phyloP scores from a whole-genome alignment of 352 stramenopile genomes.

The Phytopythium aichiense region DNA sequence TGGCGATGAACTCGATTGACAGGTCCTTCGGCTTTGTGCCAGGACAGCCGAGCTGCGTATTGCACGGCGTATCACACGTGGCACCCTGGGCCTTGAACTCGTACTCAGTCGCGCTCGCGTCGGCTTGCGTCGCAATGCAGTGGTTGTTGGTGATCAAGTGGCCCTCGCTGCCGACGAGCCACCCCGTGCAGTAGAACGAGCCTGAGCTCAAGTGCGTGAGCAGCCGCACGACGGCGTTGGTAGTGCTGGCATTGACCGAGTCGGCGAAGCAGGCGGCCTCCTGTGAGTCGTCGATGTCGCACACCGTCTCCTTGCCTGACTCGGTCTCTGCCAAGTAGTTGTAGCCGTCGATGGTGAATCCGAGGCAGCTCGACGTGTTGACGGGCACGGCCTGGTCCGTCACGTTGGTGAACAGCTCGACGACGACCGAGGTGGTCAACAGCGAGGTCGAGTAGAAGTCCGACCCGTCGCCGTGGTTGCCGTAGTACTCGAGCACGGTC shows the following conservation, averaged over 20 bases:
- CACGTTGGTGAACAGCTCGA: conserved; percentile 28
- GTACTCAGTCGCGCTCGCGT: conserved; percentile 60
- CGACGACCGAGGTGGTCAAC: conserved; percentile 28
- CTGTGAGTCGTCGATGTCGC: conserved; percentile 50
- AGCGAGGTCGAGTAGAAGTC: conserved; percentile 40
- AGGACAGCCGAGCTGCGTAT: conserved; percentile 21
- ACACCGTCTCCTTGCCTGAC: conserved; percentile 51
- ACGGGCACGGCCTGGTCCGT: background rate
- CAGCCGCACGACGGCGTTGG: conserved; percentile 47
- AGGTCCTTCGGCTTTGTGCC: conserved; percentile 24
- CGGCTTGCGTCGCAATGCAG: conserved; percentile 46
- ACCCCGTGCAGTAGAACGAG: conserved; percentile 72
- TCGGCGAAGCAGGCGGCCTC: conserved; percentile 51
- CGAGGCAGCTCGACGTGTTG: conserved; percentile 28
- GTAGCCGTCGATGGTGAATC: conserved; percentile 52
- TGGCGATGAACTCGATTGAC: conserved; percentile 35
- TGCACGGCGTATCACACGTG: conserved; percentile 34
- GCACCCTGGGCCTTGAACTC: conserved; percentile 58
- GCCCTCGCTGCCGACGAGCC: conserved; percentile 66
- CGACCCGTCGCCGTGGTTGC: conserved; percentile 16
- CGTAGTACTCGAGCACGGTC: conserved; percentile 27
- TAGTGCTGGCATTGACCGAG: conserved; percentile 13
- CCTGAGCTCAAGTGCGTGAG: conserved; percentile 55
- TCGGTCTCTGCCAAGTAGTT: conserved; percentile 28
- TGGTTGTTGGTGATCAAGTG: conserved; percentile 82